Evolutionary conservation across 225 moss, liverwort and hornwort genomes (phyloP), one percentile per base, ranked within the genome.

Genomic region (Marchantia polymorpha): DNA sequence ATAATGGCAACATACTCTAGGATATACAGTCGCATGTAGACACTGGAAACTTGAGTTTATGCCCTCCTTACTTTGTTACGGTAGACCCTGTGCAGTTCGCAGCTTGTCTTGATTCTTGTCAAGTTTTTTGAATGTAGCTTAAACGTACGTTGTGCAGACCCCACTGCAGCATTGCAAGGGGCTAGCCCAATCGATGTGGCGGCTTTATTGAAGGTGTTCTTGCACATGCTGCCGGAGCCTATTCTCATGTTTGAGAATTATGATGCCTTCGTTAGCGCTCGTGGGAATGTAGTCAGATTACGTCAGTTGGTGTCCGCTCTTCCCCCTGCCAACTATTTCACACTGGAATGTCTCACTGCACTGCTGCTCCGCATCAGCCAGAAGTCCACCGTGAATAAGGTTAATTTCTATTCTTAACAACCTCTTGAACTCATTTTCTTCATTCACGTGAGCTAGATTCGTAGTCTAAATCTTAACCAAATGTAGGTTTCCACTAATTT

Each of bases 351-450:
- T 72, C 81, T 91, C 29, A 88, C 88, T 78, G 82, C 88, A 14
- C 83, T 91, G 71, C 82, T 91, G 31, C 85, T 91, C 48, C 90
- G 90, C 20, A 88, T 89, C 77, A 91, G 91, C 87, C 88, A 90
- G 76, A 89, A 90, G 83, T 91, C 91, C 66, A 85, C 90, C 16
- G 79, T 91, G 7, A 91, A 91, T 73, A 91, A 91, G 89, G 91
- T 91, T 4, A 12, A 75, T 12, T 20, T 19, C 54, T 20, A 31
- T 7, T 1, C 6, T 25, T 22, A 7, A 12, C 19, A 7, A 50
- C 7, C 8, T 69, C 55, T 58, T 67, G 27, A 58, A 8, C 11
- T 13, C n/a, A 8, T 19, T 12, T 12, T 71, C 23, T 23, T 64
- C 17, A 64, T 52, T 19, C n/a, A 23, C 25, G 5, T 3, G 64